phyloP scores from a whole-genome alignment of 2,329 filamentous ascomycete genomes.

The Fusarium oxysporum region DNA sequence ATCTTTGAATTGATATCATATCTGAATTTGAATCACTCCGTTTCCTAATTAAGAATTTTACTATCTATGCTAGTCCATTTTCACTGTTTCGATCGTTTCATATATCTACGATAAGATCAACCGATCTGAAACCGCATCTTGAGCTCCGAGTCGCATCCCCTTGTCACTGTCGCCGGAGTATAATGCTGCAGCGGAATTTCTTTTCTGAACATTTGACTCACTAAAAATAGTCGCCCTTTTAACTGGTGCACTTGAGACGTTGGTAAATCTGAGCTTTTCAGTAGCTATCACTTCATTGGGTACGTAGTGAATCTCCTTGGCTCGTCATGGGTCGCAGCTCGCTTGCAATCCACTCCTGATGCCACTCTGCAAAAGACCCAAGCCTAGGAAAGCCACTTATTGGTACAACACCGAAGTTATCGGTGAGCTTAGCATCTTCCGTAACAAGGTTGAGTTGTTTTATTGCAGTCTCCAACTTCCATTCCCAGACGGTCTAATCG shows the following conservation, averaged over 20 bases:
- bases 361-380: neutral
- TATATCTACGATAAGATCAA: conserved; percentile 1
- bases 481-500: neutral
- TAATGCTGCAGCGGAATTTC: neutral
- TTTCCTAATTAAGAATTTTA: neutral
- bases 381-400: neutral
- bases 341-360: neutral
- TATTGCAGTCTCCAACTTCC: neutral
- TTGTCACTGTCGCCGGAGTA: neutral
- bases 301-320: no score
- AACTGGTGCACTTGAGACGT: neutral
- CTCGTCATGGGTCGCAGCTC: neutral
- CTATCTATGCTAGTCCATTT: neutral
- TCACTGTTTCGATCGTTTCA: neutral
- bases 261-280: neutral
- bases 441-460: neutral
- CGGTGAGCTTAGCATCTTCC: neutral
- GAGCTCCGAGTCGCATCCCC: neutral
- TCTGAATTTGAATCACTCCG: neutral
- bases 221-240: neutral
- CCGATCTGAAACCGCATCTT: neutral
- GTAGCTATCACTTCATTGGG: neutral
- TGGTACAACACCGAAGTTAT: neutral
- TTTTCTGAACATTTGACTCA: neutral
- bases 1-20: neutral